These are phyloP conservation scores for Schizochytrium sp. DNA, from an alignment of 108 stramenopile genomes.

Conservation along the genomic window DNA sequence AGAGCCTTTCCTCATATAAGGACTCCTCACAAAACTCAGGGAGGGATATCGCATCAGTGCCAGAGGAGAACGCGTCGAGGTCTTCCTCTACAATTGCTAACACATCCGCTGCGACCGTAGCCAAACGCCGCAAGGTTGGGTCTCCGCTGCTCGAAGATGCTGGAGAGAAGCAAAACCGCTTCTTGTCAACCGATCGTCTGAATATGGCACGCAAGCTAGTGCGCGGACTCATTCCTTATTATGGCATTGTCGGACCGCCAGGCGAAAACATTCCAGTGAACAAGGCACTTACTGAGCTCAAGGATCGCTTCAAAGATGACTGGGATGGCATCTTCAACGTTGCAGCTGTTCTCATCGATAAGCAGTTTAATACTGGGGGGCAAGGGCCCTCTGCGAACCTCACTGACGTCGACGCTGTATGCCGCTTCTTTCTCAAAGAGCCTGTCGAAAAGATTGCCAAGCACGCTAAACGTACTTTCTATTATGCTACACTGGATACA, in stretches of 20 bases:
- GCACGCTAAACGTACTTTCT: background rate
- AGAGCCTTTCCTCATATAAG: too few relatives aligned
- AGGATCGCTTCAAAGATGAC: background rate
- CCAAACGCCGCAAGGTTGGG: background rate
- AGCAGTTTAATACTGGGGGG: constrained; percentile 16
- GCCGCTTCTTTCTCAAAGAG: background rate
- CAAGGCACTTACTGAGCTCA: background rate
- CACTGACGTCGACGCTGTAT: background rate
- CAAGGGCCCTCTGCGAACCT: constrained; percentile 19
- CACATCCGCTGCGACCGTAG: too few relatives aligned
- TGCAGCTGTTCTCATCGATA: background rate
- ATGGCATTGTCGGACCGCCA: background rate
- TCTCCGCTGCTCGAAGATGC: background rate
- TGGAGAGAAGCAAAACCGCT: background rate
- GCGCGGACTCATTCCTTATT: constrained; percentile 31
- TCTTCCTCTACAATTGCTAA: too few relatives aligned
- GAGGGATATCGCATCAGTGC: too few relatives aligned
- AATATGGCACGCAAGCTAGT: constrained; percentile 24
- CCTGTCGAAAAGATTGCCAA: background rate
- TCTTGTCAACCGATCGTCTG: background rate
- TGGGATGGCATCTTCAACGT: background rate
- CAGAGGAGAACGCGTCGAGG: too few relatives aligned
- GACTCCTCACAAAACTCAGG: too few relatives aligned
- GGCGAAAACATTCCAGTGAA: background rate
- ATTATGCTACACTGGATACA: background rate